These are phyloP conservation scores for Pseudomonodictys pantanalensis DNA, from an alignment of 495 filamentous ascomycete genomes.

Conservation along the genomic window DNA sequence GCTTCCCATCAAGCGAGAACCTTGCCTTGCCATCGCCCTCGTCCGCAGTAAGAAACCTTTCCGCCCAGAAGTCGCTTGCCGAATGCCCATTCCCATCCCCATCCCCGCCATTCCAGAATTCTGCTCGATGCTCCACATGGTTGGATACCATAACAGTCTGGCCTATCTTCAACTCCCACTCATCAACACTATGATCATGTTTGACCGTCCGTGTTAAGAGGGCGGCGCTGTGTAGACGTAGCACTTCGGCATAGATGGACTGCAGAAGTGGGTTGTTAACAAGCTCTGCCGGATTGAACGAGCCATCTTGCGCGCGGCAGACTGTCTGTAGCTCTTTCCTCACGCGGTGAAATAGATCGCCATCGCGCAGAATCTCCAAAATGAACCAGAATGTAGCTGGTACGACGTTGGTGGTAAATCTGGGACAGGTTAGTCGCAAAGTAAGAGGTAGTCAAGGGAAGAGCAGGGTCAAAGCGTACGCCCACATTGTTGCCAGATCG, in stretches of 20 bases:
- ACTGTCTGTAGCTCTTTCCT: neutral
- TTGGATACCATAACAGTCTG: neutral
- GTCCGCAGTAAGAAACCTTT: constrained; percentile 1
- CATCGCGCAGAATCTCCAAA: neutral
- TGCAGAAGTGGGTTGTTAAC: constrained; percentile 2
- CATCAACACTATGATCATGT: neutral
- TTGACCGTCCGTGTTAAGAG: neutral
- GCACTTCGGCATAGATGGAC: constrained; percentile 8
- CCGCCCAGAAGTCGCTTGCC: neutral
- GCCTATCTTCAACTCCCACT: neutral
- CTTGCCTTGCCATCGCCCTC: neutral
- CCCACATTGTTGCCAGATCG: neutral
- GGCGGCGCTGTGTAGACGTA: neutral
- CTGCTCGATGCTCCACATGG: neutral
- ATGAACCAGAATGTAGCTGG: constrained; percentile 9
- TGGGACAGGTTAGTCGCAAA: neutral
- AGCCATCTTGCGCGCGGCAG: neutral
- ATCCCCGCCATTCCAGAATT: neutral
- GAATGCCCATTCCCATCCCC: neutral
- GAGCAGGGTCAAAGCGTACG: neutral
- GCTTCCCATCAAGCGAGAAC: constrained; percentile 2
- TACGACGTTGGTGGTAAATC: neutral
- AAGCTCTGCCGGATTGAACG: neutral
- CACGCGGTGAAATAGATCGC: neutral
- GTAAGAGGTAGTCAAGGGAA: neutral